These are phyloP conservation scores for Euphorbia peplus DNA, from an alignment of 345 rosid species.

Conservation along the genomic window DNA sequence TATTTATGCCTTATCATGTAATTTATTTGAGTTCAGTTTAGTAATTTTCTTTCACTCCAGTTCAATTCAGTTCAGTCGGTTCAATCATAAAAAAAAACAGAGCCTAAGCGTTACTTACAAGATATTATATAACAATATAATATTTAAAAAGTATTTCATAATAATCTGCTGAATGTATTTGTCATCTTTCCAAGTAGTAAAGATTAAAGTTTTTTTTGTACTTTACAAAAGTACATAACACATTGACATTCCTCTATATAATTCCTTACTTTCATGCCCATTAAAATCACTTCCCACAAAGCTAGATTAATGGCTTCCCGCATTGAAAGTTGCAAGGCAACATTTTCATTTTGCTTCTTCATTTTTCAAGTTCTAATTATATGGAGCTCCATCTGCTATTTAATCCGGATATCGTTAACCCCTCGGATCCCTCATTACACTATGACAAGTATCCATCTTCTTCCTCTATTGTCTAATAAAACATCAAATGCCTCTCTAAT, in stretches of 20 bases:
- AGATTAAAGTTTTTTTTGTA: neutral
- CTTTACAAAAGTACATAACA: too few species aligned
- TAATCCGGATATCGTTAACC: conserved; percentile 9
- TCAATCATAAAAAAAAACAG: too few species aligned
- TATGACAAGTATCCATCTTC: neutral
- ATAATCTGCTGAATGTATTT: neutral
- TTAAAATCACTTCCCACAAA: neutral
- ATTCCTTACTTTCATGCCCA: neutral
- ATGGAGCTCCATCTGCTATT: neutral
- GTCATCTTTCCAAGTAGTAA: neutral
- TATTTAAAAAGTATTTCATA: too few species aligned
- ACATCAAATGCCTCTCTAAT: too few species aligned
- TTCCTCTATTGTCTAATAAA: neutral
- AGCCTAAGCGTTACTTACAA: too few species aligned
- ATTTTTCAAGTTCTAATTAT: conserved; percentile 3
- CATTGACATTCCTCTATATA: too few species aligned
- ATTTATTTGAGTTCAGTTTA: too few species aligned
- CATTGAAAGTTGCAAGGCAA: neutral
- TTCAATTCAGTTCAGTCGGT: too few species aligned
- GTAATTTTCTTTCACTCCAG: too few species aligned
- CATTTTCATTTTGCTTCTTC: neutral
- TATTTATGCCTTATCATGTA: too few species aligned
- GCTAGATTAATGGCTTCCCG: neutral
- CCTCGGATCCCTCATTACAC: conserved; percentile 7
- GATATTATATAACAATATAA: too few species aligned